Evolutionary conservation across 2,329 filamentous ascomycete genomes (phyloP), one percentile per base, ranked within the genome.

Genomic region (Diaporthe sp.): DNA sequence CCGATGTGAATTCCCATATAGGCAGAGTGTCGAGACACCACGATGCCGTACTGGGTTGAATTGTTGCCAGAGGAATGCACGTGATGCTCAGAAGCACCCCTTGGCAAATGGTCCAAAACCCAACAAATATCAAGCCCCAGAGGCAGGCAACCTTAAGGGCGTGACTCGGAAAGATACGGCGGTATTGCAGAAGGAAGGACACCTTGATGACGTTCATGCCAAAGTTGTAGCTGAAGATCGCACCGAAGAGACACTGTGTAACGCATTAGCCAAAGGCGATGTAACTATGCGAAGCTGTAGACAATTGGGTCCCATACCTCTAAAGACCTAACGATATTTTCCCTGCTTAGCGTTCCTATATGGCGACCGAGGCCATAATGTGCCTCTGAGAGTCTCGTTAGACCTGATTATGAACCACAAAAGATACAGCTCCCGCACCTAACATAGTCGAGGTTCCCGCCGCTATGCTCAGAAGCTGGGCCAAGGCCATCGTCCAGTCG

Each of bases 121-220:
- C 73, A 49, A 82, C 80, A 62, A 77, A 78, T 53, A 79, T 71
- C 19, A 82, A 79, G n/a, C 78, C 75, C 76, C 79, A 80, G n/a
- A 80, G 77, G 76, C 82, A 83, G n/a, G 25, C 28, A 5, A 51
- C 8, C 5, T 79, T 79, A 9, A 81, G 73, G 0, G 44, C 39
- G 4, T 55, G 55, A 17, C 77, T 76, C 22, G 79, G 77, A 67
- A 83, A 83, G 61, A 83, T 81, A 44, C 82, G 81, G 65, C 80
- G 80, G 73, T 82, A 83, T 71, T 83, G 82, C 65, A 82, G 77
- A n/a, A 83, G 76, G 71, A 83, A 82, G 9, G 80, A 81, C 1
- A 82, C 77, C 58, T 83, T 83, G 71, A 81, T 80, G 22, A 83
- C 77, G 71, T 83, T 82, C 77, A 82, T 81, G 44, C 78, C 80